Evolutionary conservation across 306 rosid genomes (phyloP).

Genomic region (Inga oerstediana): DNA sequence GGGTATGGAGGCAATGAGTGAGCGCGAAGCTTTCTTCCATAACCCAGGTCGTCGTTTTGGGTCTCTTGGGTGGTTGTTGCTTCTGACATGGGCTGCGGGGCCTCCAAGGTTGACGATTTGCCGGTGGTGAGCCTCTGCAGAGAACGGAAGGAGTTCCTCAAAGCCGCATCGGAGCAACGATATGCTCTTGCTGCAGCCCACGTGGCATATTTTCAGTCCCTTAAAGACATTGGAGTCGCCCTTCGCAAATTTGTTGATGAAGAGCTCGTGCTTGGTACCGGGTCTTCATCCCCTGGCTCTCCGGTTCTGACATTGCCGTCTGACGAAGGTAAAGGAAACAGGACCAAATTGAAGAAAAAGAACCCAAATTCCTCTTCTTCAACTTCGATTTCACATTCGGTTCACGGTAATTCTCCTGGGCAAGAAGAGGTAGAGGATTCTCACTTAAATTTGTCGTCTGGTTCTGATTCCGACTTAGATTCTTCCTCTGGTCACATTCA

Average conservation of each 20-base stretch:
- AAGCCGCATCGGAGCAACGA: constrained; percentile 78
- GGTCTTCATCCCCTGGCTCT: constrained; percentile 51
- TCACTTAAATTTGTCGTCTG: constrained; percentile 71
- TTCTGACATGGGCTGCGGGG: constrained; percentile 84
- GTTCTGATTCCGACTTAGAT: constrained; percentile 57
- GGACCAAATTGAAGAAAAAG: constrained; percentile 15
- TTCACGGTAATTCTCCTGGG: constrained; percentile 21
- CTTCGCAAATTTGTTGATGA: constrained; percentile 79
- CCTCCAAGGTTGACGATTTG: constrained; percentile 81
- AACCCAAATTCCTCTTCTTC: constrained; percentile 49
- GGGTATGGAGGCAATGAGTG: constrained; percentile 48
- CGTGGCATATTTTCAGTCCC: constrained; percentile 78
- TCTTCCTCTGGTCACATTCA: constrained; percentile 66
- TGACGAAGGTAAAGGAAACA: constrained; percentile 56
- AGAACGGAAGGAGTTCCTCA: constrained; percentile 66
- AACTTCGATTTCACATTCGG: constrained; percentile 54
- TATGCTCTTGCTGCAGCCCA: constrained; percentile 95
- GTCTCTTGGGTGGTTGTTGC: constrained; percentile 22
- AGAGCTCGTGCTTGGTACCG: constrained; percentile 57
- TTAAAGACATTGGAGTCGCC: constrained; percentile 71
- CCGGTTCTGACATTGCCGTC: constrained; percentile 93
- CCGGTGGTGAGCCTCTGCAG: constrained; percentile 82
- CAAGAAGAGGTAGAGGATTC: constrained; percentile 51
- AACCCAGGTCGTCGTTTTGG: constrained; percentile 29
- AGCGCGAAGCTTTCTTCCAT: constrained; percentile 13